Evolutionary conservation across 1,284 basidiomycete species (phyloP).

Genomic region (Heterobasidion occidentale): DNA sequence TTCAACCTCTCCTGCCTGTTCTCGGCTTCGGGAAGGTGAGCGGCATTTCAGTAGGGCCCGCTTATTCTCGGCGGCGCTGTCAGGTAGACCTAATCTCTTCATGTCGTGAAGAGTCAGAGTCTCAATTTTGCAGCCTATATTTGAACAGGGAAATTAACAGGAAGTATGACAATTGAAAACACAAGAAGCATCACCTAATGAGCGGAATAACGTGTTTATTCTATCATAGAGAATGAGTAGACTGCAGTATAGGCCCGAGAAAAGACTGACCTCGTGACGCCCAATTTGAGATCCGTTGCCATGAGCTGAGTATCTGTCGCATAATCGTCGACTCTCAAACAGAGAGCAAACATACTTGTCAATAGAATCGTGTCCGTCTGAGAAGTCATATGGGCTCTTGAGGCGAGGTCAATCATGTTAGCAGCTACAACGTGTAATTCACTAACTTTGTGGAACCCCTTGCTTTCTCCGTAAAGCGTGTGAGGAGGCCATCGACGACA

Average conservation of each 20-base stretch:
- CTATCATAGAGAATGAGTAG: slow-evolving; percentile 7
- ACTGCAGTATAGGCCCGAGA: slow-evolving; percentile 6
- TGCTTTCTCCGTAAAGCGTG: slow-evolving; percentile 71
- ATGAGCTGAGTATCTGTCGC: slow-evolving; percentile 60
- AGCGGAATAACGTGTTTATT: slow-evolving; percentile 26
- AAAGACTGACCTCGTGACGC: slow-evolving; percentile 47
- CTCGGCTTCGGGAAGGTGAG: slow-evolving; percentile 70
- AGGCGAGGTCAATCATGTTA: neutral
- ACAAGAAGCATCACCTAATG: slow-evolving; percentile 14
- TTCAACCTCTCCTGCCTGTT: slow-evolving; percentile 25
- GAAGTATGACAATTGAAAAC: neutral
- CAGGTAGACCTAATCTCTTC: slow-evolving; percentile 56
- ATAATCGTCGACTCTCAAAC: slow-evolving; percentile 72
- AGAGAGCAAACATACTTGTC: slow-evolving; percentile 74
- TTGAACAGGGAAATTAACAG: neutral
- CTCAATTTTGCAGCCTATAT: slow-evolving; percentile 63
- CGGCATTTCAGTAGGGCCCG: slow-evolving; percentile 69
- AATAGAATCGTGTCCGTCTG: slow-evolving; percentile 65
- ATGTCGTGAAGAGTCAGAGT: slow-evolving; percentile 56
- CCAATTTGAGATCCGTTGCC: slow-evolving; percentile 67
- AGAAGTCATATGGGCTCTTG: slow-evolving; percentile 61
- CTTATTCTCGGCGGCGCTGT: slow-evolving; percentile 49
- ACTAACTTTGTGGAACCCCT: slow-evolving; percentile 53
- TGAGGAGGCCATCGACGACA: slow-evolving; percentile 69
- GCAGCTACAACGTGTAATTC: too few species aligned